phyloP scores from a whole-genome alignment of 2,329 filamentous ascomycete genomes.

The Aspergillus uvarum region DNA sequence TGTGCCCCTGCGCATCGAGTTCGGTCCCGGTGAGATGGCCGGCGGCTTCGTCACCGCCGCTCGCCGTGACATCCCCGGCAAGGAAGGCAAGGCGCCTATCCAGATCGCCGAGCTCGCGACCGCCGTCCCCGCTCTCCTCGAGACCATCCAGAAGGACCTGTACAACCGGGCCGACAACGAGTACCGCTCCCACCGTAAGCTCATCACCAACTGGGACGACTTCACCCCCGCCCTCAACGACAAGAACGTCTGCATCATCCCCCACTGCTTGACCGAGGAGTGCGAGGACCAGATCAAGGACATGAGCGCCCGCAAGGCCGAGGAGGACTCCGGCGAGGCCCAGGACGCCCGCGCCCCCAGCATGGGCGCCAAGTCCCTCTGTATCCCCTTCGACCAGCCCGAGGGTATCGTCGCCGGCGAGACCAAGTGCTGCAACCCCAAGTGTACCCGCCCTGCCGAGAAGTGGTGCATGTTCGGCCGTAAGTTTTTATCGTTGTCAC shows the following conservation, averaged over 20 bases:
- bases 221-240: constrained; percentile 85
- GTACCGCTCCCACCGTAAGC: constrained; percentile 77
- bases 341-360: constrained; percentile 71
- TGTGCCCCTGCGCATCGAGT: constrained; percentile 89
- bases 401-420: constrained; percentile 73
- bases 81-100: constrained; percentile 74
- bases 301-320: constrained; percentile 71
- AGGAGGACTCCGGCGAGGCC: constrained; percentile 62
- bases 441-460: constrained; percentile 74
- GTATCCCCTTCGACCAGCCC: constrained; percentile 84
- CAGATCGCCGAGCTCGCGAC: constrained; percentile 70
- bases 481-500: constrained; percentile 36
- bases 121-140: constrained; percentile 76
- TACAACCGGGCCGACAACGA: constrained; percentile 71
- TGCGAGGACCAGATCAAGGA: constrained; percentile 97
- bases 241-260: constrained; percentile 91
- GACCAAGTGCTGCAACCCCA: constrained; percentile 89
- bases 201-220: constrained; percentile 83
- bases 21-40: constrained; percentile 89
- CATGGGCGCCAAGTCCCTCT: constrained; percentile 75
- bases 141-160: constrained; percentile 85
- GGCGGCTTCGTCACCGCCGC: constrained; percentile 81
- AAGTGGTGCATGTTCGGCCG: constrained; percentile 92
- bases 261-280: constrained; percentile 77
- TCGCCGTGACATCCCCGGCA: constrained; percentile 71